phyloP scores from a whole-genome alignment of 1,284 basidiomycete species.

The Melanopsichium pennsylvanicum region DNA sequence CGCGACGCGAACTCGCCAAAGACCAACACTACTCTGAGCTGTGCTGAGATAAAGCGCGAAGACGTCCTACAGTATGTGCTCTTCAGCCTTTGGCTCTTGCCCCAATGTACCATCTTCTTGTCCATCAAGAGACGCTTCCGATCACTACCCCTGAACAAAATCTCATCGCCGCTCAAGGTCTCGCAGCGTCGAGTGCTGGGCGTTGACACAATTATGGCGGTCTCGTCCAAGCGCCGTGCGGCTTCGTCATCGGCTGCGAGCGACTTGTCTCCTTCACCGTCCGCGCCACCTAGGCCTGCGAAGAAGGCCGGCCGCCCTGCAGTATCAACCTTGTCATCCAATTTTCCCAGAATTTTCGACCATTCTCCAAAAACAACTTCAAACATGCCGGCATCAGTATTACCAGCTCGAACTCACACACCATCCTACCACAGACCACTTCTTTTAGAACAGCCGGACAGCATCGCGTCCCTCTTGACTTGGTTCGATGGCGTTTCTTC shows the following conservation, averaged over 20 bases:
- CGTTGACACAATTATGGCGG: constrained; percentile 7
- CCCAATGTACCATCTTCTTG: not conserved
- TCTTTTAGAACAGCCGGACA: constrained; percentile 22
- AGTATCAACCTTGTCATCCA: not conserved
- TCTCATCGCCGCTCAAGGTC: too few relatives aligned
- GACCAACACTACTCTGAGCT: constrained; percentile 18
- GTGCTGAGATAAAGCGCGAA: not conserved
- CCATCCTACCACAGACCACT: constrained; percentile 48
- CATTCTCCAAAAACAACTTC: not conserved
- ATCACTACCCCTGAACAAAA: too few relatives aligned
- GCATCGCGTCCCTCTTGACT: constrained; percentile 49
- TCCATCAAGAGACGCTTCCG: too few relatives aligned
- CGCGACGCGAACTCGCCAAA: constrained; percentile 2
- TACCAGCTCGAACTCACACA: constrained; percentile 30
- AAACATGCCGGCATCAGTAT: not conserved
- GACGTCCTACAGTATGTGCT: too few relatives aligned
- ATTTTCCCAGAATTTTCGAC: constrained; percentile 8
- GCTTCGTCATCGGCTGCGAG: constrained; percentile 1
- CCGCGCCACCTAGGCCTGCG: constrained; percentile 7
- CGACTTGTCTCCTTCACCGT: constrained; percentile 22
- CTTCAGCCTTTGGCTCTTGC: not conserved
- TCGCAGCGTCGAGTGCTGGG: not conserved
- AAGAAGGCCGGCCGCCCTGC: constrained; percentile 11
- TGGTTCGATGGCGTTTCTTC: constrained; percentile 77
- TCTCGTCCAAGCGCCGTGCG: constrained; percentile 17